Percentiles rank a stretch among this genome's conserved stretches.
phyloP scores from a whole-genome alignment of 306 rosid genomes.

The Glycine latifolia region DNA sequence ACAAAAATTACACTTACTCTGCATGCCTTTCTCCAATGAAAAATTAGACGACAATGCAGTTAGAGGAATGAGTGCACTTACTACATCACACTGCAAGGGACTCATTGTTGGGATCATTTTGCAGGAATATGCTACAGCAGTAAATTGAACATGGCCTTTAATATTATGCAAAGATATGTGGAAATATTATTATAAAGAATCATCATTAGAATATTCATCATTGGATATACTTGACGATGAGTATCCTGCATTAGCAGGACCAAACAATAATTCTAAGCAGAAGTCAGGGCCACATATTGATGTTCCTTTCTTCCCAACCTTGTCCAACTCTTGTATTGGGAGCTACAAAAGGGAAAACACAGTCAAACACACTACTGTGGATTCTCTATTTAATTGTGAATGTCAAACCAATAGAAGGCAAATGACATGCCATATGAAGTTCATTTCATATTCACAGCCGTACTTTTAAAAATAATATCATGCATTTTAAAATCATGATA shows the following conservation, averaged over 20 bases:
- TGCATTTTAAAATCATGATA: neutral
- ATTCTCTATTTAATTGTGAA: neutral
- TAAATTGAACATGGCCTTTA: slow-evolving; percentile 15
- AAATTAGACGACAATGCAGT: slow-evolving; percentile 45
- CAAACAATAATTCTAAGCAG: slow-evolving; percentile 87
- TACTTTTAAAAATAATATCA: neutral
- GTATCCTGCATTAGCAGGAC: slow-evolving; percentile 82
- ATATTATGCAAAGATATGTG: slow-evolving; percentile 30
- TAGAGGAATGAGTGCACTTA: slow-evolving; percentile 31
- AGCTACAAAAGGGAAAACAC: slow-evolving; percentile 59
- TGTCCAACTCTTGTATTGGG: slow-evolving; percentile 73
- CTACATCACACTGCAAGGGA: slow-evolving; percentile 32
- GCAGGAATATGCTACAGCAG: slow-evolving; percentile 23
- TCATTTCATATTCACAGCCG: neutral
- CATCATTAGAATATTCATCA: slow-evolving; percentile 38
- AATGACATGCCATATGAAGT: slow-evolving; percentile 5
- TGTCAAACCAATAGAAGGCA: neutral
- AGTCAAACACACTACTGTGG: slow-evolving; percentile 24
- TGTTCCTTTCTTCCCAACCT: slow-evolving; percentile 78
- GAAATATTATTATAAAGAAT: slow-evolving; percentile 40
- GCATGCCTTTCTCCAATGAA: slow-evolving; percentile 55
- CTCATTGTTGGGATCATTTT: slow-evolving; percentile 44
- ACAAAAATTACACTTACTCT: slow-evolving; percentile 48
- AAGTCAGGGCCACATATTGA: slow-evolving; percentile 87
- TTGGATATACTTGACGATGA: slow-evolving; percentile 49